Evolutionary conservation across 2,329 filamentous ascomycete species (phyloP).

Genomic region (Paraphoma chrysanthemicola): DNA sequence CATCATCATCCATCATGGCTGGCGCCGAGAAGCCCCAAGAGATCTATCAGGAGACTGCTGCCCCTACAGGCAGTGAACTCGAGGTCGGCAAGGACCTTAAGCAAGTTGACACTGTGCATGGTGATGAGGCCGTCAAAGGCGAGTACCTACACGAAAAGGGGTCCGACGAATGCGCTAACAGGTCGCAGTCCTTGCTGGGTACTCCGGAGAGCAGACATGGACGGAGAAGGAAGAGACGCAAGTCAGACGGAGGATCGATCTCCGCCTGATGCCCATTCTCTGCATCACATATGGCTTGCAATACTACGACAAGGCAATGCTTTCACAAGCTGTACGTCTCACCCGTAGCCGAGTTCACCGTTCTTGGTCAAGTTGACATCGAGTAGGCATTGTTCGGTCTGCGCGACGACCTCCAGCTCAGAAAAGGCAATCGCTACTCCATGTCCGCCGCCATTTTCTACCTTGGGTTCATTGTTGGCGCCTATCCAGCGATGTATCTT

Average conservation of each 20-base stretch:
- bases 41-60: constrained; percentile 12
- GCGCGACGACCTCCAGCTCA: constrained; percentile 43
- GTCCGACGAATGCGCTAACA: neutral
- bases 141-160: neutral
- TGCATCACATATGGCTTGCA: constrained; percentile 31
- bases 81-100: constrained; percentile 13
- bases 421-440: constrained; percentile 51
- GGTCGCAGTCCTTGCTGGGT: constrained; percentile 47
- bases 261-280: constrained; percentile 27
- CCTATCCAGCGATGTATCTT: constrained; percentile 55
- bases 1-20: constrained; percentile 14
- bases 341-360: neutral
- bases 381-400: constrained; percentile 40
- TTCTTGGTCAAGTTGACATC: neutral
- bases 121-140: constrained; percentile 27
- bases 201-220: constrained; percentile 53
- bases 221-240: constrained; percentile 48
- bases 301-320: constrained; percentile 52
- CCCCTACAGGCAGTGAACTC: constrained; percentile 4
- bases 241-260: constrained; percentile 27
- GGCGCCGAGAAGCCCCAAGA: constrained; percentile 17
- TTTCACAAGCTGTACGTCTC: constrained; percentile 56
- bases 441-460: constrained; percentile 26
- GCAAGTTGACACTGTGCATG: constrained; percentile 23
- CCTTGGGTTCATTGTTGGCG: constrained; percentile 56